Evolutionary conservation across 352 stramenopile genomes (phyloP), one percentile per base, ranked within the genome.

Genomic region (Pythium pyrilobum): DNA sequence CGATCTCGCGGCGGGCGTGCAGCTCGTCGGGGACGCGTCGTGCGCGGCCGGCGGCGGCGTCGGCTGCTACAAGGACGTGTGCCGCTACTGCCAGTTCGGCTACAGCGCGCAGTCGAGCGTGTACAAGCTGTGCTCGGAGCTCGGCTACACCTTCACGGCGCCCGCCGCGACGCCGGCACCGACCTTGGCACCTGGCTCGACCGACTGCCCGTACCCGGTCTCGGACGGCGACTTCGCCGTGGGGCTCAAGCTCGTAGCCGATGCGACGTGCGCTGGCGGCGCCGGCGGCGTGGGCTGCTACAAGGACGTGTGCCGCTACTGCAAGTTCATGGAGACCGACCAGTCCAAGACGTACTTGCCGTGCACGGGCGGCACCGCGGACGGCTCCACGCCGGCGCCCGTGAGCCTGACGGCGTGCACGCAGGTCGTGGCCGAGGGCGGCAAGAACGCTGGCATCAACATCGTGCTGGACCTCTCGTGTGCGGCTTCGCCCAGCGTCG

Each of bases 41-140:
- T 71, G 58, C 31, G 41, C 52, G 4, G 23, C n/a, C n/a, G n/a
- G 36, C 18, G 59, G 59, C 23, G 54, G 64, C 15, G n/a, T 62
- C 11, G 54, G 59, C 8, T 72, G 64, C 44, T 62, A 56, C 37
- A 41, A 39, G 24, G 38, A 69, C 16, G 41, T 74, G 7, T 81
- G 72, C 42, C 64, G 69, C 33, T 77, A 70, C 45, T 81, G 69
- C 29, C 49, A 65, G 56, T 44, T 40, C 32, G 27, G 37, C 13
- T 38, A 59, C 16, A 64, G 54, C 0, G 20, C 41, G 6, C 20
- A 63, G 18, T 67, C 59, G 16, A 48, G 38, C n/a, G 45, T 63
- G 45, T 49, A 63, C 24, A 39, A 52, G 32, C 32, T 39, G 15
- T 59, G 52, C 36, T 25, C 20, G 16, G 24, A 40, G 21, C 32